phyloP scores from a whole-genome alignment of 140 eudicot genomes.

The Erigeron philadelphicus region DNA sequence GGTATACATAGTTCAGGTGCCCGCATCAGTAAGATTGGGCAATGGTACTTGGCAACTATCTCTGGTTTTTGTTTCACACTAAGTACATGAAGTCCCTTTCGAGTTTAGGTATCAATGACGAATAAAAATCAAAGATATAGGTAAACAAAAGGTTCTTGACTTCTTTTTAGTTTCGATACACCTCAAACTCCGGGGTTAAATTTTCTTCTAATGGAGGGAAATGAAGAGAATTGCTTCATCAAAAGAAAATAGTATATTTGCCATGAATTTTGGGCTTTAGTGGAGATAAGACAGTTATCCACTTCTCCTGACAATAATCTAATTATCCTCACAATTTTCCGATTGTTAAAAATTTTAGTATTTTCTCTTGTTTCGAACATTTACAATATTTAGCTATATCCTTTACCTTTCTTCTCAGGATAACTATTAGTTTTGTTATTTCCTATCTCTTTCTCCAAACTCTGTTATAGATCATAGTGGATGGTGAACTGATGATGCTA shows the following conservation, averaged over 20 bases:
- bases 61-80: not conserved
- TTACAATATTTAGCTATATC: not conserved
- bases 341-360: not conserved
- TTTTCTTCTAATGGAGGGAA: too few species aligned
- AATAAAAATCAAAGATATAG: too few species aligned
- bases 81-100: too few species aligned
- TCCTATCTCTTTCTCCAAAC: not conserved
- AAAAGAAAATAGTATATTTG: not conserved
- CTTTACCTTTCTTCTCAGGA: constrained; percentile 3
- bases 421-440: not conserved
- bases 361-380: not conserved
- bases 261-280: not conserved
- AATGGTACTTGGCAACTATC: not conserved
- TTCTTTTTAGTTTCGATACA: too few species aligned
- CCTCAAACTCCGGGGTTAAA: too few species aligned
- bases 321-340: not conserved
- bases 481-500: too few species aligned
- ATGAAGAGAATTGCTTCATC: too few species aligned
- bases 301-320: not conserved
- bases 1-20: not conserved
- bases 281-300: not conserved
- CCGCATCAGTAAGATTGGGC: not conserved
- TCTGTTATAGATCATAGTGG: too few species aligned
- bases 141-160: too few species aligned
- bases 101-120: too few species aligned